Conservation (phyloP, 2,329 filamentous ascomycete species). For the Fusarium tuaranense region DNA sequence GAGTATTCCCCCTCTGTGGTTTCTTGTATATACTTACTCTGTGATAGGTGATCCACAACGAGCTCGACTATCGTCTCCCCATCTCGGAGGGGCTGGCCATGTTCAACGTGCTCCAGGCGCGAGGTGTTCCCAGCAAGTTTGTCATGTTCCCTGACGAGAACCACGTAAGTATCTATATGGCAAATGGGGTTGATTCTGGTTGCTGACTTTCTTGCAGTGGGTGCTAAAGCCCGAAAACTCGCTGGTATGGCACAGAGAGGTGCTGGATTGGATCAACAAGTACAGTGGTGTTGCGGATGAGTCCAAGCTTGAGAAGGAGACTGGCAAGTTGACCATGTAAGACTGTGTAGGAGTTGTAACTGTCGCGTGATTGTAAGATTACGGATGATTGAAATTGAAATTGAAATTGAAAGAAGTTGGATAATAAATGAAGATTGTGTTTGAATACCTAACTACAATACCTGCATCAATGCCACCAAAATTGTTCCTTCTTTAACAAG, state of each 20-base stretch:
- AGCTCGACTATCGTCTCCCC: conserved; percentile 88
- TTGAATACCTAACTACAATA: background rate
- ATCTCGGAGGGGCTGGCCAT: conserved; percentile 86
- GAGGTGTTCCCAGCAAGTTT: conserved; percentile 80
- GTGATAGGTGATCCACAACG: conserved; percentile 78
- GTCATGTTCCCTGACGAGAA: conserved; percentile 84
- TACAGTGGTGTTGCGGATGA: conserved; percentile 61
- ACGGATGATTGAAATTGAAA: conserved; percentile 1
- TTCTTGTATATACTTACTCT: background rate
- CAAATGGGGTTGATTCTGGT: background rate
- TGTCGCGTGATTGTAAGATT: background rate
- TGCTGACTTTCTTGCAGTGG: conserved; percentile 62
- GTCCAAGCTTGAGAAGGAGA: conserved; percentile 32
- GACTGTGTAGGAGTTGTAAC: background rate
- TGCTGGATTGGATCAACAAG: conserved; percentile 81
- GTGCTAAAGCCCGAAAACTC: conserved; percentile 93
- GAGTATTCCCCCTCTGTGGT: conserved; percentile 28
- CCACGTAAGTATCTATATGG: conserved; percentile 53
- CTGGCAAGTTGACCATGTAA: conserved; percentile 27
- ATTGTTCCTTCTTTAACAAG: background rate
- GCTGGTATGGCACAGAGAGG: conserved; percentile 88
- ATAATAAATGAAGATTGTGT: background rate
- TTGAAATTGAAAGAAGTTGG: background rate
- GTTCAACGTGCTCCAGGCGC: conserved; percentile 86
- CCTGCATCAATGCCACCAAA: background rate